Base-by-base conservation (phyloP, 1,284 basidiomycete species). In the Boletus subluridellus region DNA sequence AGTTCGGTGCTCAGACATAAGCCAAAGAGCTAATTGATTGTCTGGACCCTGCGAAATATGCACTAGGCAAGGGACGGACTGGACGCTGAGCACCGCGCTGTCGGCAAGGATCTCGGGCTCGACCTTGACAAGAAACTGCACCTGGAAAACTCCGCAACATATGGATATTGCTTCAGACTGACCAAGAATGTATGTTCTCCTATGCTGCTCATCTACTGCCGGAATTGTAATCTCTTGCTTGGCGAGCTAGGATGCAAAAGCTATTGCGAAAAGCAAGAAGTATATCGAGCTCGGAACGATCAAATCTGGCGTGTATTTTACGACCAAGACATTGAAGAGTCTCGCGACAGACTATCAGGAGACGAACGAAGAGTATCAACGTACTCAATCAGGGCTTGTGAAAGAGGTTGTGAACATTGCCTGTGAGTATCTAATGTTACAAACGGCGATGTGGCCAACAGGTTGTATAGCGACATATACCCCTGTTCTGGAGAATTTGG, bases 71-170 rank as follows among this genome's bases (percentile, higher is more conserved):
- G 92, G 41, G 93, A 96, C 69, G 84, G 85, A 1, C 77, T 99
- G 17, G 94, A 99, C 65, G 80, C 81, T 7, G 94, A 98, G 72
- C 96, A 98, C 71, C 77, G 79, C 15, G 69, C 79, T 4, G 89
- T 88, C 0, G 92, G 90, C 8, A 75, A 79, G 8, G 90, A 94
- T 53, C 80, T 98, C 2, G 83, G 80, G 5, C 70, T 99, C n/a
- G 94, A 96, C 38, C 82, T 94, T 1, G 93, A 97, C 70, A 97
- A 98, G 78, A 98, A 98, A 76, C 78, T 99, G 21, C 95, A 98
- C 74, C 79, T 99, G 37, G 97, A 99, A 77, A 96, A 97, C 68
- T 93, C 91, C 60, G 82, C 84, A 58, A 83, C 86, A 5, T 95
- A 98, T 71, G 95, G 95, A 4, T 97, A 98, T 72, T 95, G 92